Percentiles rank a stretch among this genome's conserved stretches.
These are phyloP conservation scores for Tylopilus sp. DNA, from an alignment of 768 basidiomycete genomes.

Conservation along the genomic window DNA sequence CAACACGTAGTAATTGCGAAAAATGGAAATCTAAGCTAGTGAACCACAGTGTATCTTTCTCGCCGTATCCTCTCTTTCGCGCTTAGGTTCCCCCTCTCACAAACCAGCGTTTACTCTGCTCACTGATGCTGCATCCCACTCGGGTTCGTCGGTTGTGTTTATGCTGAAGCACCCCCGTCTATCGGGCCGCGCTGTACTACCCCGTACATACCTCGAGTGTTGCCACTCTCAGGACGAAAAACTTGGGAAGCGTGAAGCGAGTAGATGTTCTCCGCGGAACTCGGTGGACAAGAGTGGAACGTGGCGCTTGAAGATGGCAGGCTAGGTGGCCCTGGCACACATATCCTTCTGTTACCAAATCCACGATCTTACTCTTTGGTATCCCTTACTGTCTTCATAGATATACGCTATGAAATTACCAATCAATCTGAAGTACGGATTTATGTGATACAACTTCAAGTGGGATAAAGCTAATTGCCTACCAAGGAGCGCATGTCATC, in stretches of 20 bases:
- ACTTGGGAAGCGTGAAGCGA: conserved; percentile 45
- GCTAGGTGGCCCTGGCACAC: conserved; percentile 12
- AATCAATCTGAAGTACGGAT: neutral
- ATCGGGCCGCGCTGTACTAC: conserved; percentile 66
- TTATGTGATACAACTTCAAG: conserved; percentile 4
- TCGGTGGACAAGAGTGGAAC: conserved; percentile 52
- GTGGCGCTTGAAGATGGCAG: conserved; percentile 64
- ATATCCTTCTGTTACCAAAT: neutral
- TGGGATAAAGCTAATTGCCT: neutral
- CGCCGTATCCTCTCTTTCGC: conserved; percentile 8
- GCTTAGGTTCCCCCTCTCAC: no score
- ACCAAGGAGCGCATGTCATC: neutral
- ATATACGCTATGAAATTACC: neutral
- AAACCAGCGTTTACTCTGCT: conserved; percentile 8
- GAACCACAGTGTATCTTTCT: conserved; percentile 56
- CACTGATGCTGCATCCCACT: neutral
- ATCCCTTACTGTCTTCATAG: neutral
- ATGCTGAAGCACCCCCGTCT: conserved; percentile 88
- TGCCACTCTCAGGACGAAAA: conserved; percentile 36
- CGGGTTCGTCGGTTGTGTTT: conserved; percentile 85
- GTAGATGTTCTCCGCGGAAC: conserved; percentile 60
- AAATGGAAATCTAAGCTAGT: conserved; percentile 66
- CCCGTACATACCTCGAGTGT: conserved; percentile 47
- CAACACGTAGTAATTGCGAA: conserved; percentile 56
- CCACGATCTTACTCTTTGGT: neutral